Percentiles rank a stretch among this genome's conserved stretches.
Evolutionary conservation across 805 yeast genomes (phyloP).

Genomic region (Schwanniomyces polymorphus): DNA sequence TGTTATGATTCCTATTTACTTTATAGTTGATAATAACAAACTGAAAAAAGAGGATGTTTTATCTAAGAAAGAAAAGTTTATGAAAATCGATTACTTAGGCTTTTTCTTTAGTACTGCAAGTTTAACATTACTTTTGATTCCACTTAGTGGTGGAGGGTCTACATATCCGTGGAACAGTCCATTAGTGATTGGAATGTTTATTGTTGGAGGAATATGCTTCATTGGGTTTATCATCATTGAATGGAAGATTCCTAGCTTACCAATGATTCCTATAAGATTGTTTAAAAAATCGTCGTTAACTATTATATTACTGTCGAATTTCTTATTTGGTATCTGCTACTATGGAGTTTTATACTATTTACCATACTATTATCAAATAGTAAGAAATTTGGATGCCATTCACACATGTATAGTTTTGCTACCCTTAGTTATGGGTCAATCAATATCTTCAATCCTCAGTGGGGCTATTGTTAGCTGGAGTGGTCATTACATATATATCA

Average conservation of each 20-base stretch:
- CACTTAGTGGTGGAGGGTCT: slow-evolving; percentile 62
- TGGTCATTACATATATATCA: slow-evolving; percentile 41
- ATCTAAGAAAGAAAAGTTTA: slow-evolving; percentile 34
- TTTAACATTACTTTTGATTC: slow-evolving; percentile 51
- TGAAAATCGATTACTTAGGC: slow-evolving; percentile 55
- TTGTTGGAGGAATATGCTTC: slow-evolving; percentile 27
- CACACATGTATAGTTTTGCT: slow-evolving; percentile 17
- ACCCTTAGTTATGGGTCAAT: slow-evolving; percentile 39
- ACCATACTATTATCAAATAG: slow-evolving; percentile 23
- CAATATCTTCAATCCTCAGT: slow-evolving; percentile 39
- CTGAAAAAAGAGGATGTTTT: slow-evolving; percentile 25
- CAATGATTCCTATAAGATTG: slow-evolving; percentile 29
- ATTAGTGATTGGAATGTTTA: slow-evolving; percentile 33
- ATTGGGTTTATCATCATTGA: slow-evolving; percentile 22
- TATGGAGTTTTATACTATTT: slow-evolving; percentile 21
- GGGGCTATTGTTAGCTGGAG: slow-evolving; percentile 44
- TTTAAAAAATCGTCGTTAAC: slow-evolving; percentile 19
- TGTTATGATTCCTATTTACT: slow-evolving; percentile 27
- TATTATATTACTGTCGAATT: slow-evolving; percentile 18
- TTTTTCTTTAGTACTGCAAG: slow-evolving; percentile 45
- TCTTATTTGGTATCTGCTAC: slow-evolving; percentile 28
- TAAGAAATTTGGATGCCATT: slow-evolving; percentile 19
- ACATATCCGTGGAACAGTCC: slow-evolving; percentile 54
- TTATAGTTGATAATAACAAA: slow-evolving; percentile 41
- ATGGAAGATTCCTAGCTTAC: slow-evolving; percentile 26